phyloP scores from a whole-genome alignment of 2,329 filamentous ascomycete species.

The Apiospora sp. region DNA sequence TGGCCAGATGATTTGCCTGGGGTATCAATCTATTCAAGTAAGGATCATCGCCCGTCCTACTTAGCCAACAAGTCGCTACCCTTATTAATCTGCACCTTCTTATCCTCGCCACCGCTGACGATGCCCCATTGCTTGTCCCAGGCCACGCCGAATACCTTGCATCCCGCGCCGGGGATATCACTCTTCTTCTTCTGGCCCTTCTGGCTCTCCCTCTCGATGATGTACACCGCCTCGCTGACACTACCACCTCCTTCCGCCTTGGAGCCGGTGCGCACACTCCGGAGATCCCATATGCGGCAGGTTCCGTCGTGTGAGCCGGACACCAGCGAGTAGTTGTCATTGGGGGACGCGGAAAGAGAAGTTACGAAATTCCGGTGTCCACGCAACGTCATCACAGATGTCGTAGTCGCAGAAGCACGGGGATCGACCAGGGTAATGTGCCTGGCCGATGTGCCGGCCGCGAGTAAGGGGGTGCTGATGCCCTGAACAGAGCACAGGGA shows the following conservation, averaged over 20 bases:
- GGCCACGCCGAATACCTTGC: slow-evolving; percentile 87
- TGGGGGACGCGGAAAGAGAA: slow-evolving; percentile 58
- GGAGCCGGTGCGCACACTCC: slow-evolving; percentile 68
- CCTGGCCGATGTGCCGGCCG: slow-evolving; percentile 81
- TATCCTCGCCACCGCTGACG: slow-evolving; percentile 91
- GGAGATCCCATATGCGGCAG: slow-evolving; percentile 91
- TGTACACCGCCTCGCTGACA: slow-evolving; percentile 77
- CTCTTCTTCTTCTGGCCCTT: slow-evolving; percentile 66
- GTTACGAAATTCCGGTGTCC: slow-evolving; percentile 82
- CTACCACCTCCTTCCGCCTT: slow-evolving; percentile 68
- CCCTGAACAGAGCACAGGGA: slow-evolving; percentile 78
- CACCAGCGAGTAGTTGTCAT: slow-evolving; percentile 82
- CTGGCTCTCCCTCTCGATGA: slow-evolving; percentile 77
- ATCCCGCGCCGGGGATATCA: slow-evolving; percentile 76
- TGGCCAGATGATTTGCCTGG: slow-evolving; percentile 2
- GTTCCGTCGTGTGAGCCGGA: slow-evolving; percentile 93
- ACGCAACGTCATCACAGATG: slow-evolving; percentile 87
- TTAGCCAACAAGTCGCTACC: slow-evolving; percentile 57
- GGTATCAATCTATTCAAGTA: slow-evolving; percentile 23
- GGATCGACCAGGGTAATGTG: slow-evolving; percentile 96
- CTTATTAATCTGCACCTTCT: slow-evolving; percentile 89
- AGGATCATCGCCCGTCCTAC: slow-evolving; percentile 4
- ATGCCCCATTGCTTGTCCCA: slow-evolving; percentile 92
- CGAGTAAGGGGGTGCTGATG: slow-evolving; percentile 60
- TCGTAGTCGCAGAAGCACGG: slow-evolving; percentile 75